Base-by-base conservation (phyloP, 805 yeast species). In the Metschnikowia noctiluminum region DNA sequence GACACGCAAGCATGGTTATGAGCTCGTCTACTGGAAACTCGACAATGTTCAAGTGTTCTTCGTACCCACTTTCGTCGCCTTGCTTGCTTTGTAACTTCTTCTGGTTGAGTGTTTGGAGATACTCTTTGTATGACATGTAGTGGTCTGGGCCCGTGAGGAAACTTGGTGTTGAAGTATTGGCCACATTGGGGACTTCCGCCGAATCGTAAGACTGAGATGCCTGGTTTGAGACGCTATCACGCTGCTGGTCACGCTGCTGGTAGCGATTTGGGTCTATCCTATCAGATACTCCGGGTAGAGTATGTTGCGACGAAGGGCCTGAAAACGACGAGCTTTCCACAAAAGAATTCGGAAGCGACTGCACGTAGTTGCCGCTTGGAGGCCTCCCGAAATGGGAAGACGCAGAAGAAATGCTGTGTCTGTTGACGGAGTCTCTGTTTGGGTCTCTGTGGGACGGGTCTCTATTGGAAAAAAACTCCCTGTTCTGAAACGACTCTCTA, bases 11-110 rank as follows among this genome's bases (percentile, higher is more conserved):
- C 97, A 94, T 92, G 40, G 82, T 66, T 39, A 94, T 74, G 28
- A 94, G 76, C 54, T 87, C 92, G 50, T 84, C 81, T 1, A 88
- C 89, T 1, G 96, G 91, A 62, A 83, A 88, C 38, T 84, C 85
- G 10, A 89, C 90, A 41, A 92, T 87, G 61, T 89, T 86, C 52
- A 85, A 69, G 57, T 81, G 87, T 36, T 78, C 84, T 28, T 71
- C 78, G 49, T 68, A 60, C 11, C 49, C 52, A 28, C 48, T 41
- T 6, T 49, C 51, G 9, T 52, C 57, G 13, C 54, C 48, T 11
- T 45, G 52, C 26, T 40, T 46, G 32, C 32, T 51, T 21, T 34
- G 46, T 21, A 51, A 48, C 21, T 57, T 57, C 30, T 52, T 45
- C 16, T 41, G 40, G 41, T 62, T 43, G 59, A 60, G 53, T 62